Evolutionary conservation across 1,139 yeast species (phyloP).

Genomic region (Lodderomyces beijingensis): DNA sequence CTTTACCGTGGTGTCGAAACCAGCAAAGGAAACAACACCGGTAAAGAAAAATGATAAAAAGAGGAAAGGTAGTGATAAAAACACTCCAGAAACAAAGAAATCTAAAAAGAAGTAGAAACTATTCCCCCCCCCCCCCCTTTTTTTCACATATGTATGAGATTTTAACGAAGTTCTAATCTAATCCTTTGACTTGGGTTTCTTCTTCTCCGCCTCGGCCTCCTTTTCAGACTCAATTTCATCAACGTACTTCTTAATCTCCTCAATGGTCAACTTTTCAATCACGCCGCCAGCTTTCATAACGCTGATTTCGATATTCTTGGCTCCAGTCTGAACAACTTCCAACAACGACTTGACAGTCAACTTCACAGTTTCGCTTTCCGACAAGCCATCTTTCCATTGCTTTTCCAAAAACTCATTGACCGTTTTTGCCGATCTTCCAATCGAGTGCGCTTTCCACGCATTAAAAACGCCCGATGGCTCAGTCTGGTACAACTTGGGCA

Average conservation of each 20-base stretch:
- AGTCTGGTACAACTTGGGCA: constrained; percentile 85
- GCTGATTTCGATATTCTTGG: constrained; percentile 90
- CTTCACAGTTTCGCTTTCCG: constrained; percentile 71
- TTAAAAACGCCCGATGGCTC: constrained; percentile 98
- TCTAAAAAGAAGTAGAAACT: constrained; percentile 12
- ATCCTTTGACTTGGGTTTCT: constrained; percentile 50
- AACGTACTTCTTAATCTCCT: constrained; percentile 72
- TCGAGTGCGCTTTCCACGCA: constrained; percentile 99
- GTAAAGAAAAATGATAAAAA: constrained; percentile 17
- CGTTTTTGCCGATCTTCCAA: constrained; percentile 92
- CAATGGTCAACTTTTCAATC: constrained; percentile 56
- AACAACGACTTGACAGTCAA: constrained; percentile 82
- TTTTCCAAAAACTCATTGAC: constrained; percentile 94
- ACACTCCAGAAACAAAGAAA: constrained; percentile 17
- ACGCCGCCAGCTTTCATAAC: constrained; percentile 68
- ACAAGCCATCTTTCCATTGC: constrained; percentile 67
- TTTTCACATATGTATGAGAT: too few species aligned
- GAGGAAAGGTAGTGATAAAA: constrained; percentile 19
- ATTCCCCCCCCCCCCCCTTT: constrained; percentile 1
- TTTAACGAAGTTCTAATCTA: too few species aligned
- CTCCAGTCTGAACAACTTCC: constrained; percentile 98
- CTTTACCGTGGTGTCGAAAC: constrained; percentile 65
- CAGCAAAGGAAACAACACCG: constrained; percentile 21
- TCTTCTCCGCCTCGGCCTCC: constrained; percentile 84
- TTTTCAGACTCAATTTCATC: constrained; percentile 87